Evolutionary conservation across 352 stramenopile genomes (phyloP).

Genomic region (Globisporangium megalacanthum): DNA sequence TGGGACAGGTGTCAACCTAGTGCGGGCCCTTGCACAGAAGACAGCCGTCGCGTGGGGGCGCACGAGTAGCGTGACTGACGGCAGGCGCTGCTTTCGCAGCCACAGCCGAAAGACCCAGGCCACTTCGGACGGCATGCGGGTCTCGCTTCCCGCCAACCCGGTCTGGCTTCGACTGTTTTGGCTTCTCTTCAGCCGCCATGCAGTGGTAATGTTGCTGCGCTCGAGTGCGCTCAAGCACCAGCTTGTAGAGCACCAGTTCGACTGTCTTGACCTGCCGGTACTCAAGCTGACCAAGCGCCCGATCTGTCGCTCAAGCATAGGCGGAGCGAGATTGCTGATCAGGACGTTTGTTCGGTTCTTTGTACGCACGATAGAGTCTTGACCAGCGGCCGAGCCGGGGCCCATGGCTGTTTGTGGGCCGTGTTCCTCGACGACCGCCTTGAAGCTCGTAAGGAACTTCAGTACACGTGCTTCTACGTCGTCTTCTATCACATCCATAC

Average conservation of each 20-base stretch:
- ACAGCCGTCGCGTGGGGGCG: conserved; percentile 9
- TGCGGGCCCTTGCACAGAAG: conserved; percentile 15
- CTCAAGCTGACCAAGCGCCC: conserved; percentile 12
- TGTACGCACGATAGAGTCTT: background rate
- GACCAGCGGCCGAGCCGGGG: background rate
- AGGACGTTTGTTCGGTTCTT: conserved; percentile 5
- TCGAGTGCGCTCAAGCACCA: conserved; percentile 10
- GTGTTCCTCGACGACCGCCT: background rate
- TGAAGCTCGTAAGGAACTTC: background rate
- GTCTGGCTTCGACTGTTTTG: background rate
- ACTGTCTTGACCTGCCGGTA: conserved; percentile 6
- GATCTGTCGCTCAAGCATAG: conserved; percentile 12
- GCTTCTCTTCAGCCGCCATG: background rate
- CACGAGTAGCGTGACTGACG: background rate
- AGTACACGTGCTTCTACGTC: background rate
- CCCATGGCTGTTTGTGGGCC: too few relatives aligned
- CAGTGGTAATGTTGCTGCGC: background rate
- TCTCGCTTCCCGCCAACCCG: background rate
- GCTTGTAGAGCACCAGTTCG: conserved; percentile 10
- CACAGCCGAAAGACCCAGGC: background rate
- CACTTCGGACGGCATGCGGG: background rate
- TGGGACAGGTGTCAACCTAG: conserved; percentile 14
- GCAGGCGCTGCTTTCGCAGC: too few relatives aligned
- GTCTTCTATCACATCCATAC: background rate
- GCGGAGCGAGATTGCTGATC: conserved; percentile 10